Base-by-base conservation (phyloP, 176 grass and related monocot species). In the Juncus effusus region DNA sequence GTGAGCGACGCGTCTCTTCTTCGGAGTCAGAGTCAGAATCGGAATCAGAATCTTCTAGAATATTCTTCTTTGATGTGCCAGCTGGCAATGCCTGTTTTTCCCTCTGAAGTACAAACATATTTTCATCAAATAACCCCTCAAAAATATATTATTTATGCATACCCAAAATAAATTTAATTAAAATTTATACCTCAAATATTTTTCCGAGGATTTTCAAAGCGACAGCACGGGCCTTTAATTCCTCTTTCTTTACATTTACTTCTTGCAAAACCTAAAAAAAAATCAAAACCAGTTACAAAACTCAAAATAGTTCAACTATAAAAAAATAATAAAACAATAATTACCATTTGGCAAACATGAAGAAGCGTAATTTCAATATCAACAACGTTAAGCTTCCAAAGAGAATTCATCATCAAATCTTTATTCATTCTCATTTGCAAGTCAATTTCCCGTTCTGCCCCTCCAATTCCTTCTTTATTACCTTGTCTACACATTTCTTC, bases 281-380 rank as follows among this genome's bases (percentile, higher is more conserved):
- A 3, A 42, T 51, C 36, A 36, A 60, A 68, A 5, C 6, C 47
- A 40, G 38, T 35, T 13, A 5, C 7, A 10, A 0, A n/a, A 50
- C 39, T 2, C n/a, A 35, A 7, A 38, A 1, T 10, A 15, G 7
- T n/a, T 41, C 37, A 44, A 64, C 14, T 64, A 15, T 15, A n/a
- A 64, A 4, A 44, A 16, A 47, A 42, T 28, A 64, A 6, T 41
- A 37, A 64, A 10, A 42, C 9, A 47, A 54, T 19, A 71, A 76
- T 59, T 87, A 99, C 94, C 94, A 99, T 78, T 84, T 93, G 80
- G 80, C 85, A 99, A 16, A 99, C 85, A 84, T 93, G 94, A 47
- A 93, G 55, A 38, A 99, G 80, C 9, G 94, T 99, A 47, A 99
- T 79, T 88, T 99, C 94, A 65, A 93, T 99, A 63, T 93, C 94